phyloP scores from a whole-genome alignment of 495 filamentous ascomycete genomes.

The Annulohypoxylon moriforme region DNA sequence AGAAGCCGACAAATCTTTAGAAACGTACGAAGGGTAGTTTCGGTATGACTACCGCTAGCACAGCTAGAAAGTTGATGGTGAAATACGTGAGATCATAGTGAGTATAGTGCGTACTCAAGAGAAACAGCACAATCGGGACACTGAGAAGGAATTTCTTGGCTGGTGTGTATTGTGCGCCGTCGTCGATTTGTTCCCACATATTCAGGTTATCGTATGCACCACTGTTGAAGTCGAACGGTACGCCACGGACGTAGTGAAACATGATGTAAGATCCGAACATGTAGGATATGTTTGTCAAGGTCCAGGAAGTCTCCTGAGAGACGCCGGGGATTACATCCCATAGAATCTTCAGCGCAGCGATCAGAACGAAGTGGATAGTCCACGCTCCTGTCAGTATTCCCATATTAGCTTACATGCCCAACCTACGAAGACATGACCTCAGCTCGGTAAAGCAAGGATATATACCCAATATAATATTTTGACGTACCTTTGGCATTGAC shows the following conservation, averaged over 20 bases:
- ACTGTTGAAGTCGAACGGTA: conserved; percentile 99
- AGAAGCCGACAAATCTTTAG: not conserved
- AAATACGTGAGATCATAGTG: conserved; percentile 98
- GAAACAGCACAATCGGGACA: conserved; percentile 92
- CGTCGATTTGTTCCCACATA: conserved; percentile 99
- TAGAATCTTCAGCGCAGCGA: conserved; percentile 88
- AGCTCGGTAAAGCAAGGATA: not conserved
- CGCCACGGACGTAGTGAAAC: conserved; percentile 98
- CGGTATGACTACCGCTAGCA: conserved; percentile 90
- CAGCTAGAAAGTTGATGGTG: conserved; percentile 93
- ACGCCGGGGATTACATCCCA: conserved; percentile 95
- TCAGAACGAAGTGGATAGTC: conserved; percentile 95
- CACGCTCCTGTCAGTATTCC: conserved; percentile 76
- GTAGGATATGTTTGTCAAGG: conserved; percentile 97
- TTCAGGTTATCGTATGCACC: conserved; percentile 99
- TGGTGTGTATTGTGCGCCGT: conserved; percentile 97
- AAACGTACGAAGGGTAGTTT: conserved; percentile 90
- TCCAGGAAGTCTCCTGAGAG: conserved; percentile 98
- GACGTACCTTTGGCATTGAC: conserved; percentile 95
- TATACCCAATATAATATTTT: conserved; percentile 4
- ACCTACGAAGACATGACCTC: not conserved
- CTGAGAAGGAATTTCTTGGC: conserved; percentile 97
- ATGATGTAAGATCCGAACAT: conserved; percentile 99
- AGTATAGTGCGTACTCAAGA: conserved; percentile 97
- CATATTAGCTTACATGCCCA: conserved; percentile 13